Base-by-base conservation (phyloP, 345 rosid genomes). In the Melaleuca alternifolia region DNA sequence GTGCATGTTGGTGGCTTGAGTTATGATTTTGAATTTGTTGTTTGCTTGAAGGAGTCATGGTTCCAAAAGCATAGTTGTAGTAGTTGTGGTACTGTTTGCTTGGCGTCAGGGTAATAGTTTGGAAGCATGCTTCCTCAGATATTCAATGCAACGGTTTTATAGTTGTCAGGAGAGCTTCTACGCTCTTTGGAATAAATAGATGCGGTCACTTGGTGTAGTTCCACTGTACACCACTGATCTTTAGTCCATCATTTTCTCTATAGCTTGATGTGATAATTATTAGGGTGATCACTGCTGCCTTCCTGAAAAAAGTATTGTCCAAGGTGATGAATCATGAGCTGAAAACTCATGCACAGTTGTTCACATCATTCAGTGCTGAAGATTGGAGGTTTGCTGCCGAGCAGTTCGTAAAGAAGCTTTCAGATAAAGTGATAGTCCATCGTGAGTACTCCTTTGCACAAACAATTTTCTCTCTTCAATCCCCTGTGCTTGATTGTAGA, bases 381-480 rank as follows among this genome's bases (percentile, higher is more conserved):
- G 98, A 96, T 89, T 96, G 98, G 99, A 94, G 91, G 90, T 96
- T 91, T 88, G 98, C 98, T 89, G 98, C 98, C 44, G 93, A 92
- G 87, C 97, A 96, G 92, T 95, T 96, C 87, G 96, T 94, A 89
- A 94, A 92, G 90, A 95, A 92, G 92, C 92, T 93, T 88, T 98
- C 99, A 37, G 95, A 94, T 83, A 95, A 91, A 93, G 93, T 96
- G 87, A 91, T 95, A 75, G 97, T 95, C 65, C 99, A 95, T 89
- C 90, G 98, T 96, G 89, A 92, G 99, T 96, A 79, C 65, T 87
- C 85, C 62, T 83, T 76, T 44, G 21, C 52, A 12, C 81, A 26
- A 14, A 41, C 88, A 86, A 53, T 86, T 50, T 81, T 33, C 44
- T 65, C 77, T 65, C 44, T 33, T 65, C 79, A 33, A 18, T 9